Evolutionary conservation across 2,329 filamentous ascomycete species (phyloP), one percentile per base, ranked within the genome.

Genomic region (Colletotrichum sp.): DNA sequence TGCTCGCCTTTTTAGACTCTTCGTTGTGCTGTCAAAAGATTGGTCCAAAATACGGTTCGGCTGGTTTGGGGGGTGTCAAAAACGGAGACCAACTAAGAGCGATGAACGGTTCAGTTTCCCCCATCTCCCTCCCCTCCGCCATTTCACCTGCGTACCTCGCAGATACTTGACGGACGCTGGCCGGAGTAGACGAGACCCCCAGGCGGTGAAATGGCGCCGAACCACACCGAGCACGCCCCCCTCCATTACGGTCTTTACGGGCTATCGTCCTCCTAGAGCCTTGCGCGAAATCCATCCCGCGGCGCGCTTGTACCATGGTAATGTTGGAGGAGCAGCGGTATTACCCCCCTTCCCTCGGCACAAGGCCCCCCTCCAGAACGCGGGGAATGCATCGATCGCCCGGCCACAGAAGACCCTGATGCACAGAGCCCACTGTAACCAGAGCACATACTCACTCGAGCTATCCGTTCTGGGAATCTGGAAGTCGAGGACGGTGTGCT

Each of bases 391-490:
- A 72, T 39, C 64, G 70, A 75, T 75, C 73, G 73, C 64, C 73
- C 58, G 70, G 64, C 73, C 58, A 72, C 73, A 75, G 58, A 73
- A 48, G 73, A 75, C 73, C 73, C 73, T 73, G 73, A 75, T 60
- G 73, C 43, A 65, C 73, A 64, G 64, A 67, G 64, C 30, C 48
- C 73, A 52, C 43, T 60, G 73, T 60, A 66, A 43, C 43, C 73
- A 32, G 56, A 66, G 43, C 43, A 48, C 43, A 48, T 13, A 22
- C 43, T 48, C 64, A 27, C 28, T 16, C 56, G 25, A 69, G 36
- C 67, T 65, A 55, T 62, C 67, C 66, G 55, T 16, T 16, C 36
- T 48, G 27, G 62, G 62, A 39, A 22, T 25, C 12, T 39, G 22
- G 15, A 18, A 34, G 36, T 48, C 28, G 39, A 34, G 56, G 28